A percentile compares a stretch with the other conserved stretches of the same genome.
Evolutionary conservation across 805 yeast species (phyloP).

Genomic region (Zygosaccharomyces pseudorouxii): DNA sequence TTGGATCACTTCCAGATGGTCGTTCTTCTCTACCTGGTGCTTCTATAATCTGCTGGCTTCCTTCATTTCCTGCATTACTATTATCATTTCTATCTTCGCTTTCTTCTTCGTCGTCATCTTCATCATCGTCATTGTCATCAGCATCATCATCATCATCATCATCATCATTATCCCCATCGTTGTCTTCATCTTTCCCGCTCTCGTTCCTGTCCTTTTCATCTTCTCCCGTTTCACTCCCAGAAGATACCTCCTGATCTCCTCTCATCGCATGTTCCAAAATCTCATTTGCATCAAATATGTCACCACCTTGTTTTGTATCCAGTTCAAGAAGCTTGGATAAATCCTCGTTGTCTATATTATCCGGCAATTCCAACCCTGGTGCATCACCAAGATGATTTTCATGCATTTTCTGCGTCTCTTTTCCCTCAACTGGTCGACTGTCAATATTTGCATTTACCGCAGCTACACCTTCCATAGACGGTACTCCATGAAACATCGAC

Average conservation of each 20-base stretch:
- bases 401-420: constrained; percentile 12
- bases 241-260: constrained; percentile 6
- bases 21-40: background rate
- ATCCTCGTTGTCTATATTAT: constrained; percentile 27
- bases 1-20: background rate
- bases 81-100: background rate
- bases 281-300: constrained; percentile 18
- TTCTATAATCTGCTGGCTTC: background rate
- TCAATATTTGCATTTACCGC: background rate
- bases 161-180: constrained; percentile 1
- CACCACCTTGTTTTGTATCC: constrained; percentile 33
- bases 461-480: constrained; percentile 6
- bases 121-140: background rate
- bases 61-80: background rate
- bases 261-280: constrained; percentile 18
- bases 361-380: constrained; percentile 24
- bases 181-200: constrained; percentile 1
- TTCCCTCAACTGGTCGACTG: background rate
- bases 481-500: constrained; percentile 1
- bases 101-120: background rate
- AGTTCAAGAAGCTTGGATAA: constrained; percentile 33
- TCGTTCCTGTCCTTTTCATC: constrained; percentile 9
- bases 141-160: background rate
- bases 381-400: constrained; percentile 8
- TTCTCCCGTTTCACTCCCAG: constrained; percentile 10